Evolutionary conservation across 2,329 filamentous ascomycete genomes (phyloP).

Genomic region (Sarocladiaceae sp.): DNA sequence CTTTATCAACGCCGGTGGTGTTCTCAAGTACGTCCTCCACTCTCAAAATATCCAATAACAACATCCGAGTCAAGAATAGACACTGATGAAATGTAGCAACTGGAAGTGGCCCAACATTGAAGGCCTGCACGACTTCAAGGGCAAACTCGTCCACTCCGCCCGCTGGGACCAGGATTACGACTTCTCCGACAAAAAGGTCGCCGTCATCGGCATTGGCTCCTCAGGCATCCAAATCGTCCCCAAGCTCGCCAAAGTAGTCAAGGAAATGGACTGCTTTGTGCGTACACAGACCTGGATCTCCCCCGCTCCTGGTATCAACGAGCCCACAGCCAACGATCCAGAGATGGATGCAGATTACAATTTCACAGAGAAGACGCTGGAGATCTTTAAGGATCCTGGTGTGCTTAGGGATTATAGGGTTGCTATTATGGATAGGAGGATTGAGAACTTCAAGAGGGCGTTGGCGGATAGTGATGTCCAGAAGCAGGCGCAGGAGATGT

Average conservation of each 20-base stretch:
- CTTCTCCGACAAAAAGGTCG: conserved; percentile 44
- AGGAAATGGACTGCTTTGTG: conserved; percentile 35
- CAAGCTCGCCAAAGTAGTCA: conserved; percentile 19
- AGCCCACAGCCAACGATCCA: conserved; percentile 17
- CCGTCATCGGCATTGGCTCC: conserved; percentile 52
- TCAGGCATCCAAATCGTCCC: conserved; percentile 51
- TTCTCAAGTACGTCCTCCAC: conserved; percentile 12
- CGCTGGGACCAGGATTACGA: conserved; percentile 47
- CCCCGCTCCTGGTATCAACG: conserved; percentile 29
- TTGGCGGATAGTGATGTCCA: conserved; percentile 4
- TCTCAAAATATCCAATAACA: neutral
- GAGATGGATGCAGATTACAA: conserved; percentile 19
- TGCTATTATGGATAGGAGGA: neutral
- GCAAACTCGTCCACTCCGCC: conserved; percentile 47
- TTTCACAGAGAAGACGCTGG: conserved; percentile 32
- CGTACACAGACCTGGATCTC: conserved; percentile 38
- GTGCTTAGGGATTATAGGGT: neutral
- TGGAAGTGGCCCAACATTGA: conserved; percentile 50
- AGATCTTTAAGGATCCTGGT: conserved; percentile 38
- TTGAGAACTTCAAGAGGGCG: neutral
- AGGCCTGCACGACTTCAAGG: conserved; percentile 40
- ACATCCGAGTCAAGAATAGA: neutral
- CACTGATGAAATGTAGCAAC: neutral
- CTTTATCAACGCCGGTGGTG: conserved; percentile 12
- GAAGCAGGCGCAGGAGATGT: conserved; percentile 7